Conservation (phyloP, 495 filamentous ascomycete genomes). For the Trichoderma orchidacearum region DNA sequence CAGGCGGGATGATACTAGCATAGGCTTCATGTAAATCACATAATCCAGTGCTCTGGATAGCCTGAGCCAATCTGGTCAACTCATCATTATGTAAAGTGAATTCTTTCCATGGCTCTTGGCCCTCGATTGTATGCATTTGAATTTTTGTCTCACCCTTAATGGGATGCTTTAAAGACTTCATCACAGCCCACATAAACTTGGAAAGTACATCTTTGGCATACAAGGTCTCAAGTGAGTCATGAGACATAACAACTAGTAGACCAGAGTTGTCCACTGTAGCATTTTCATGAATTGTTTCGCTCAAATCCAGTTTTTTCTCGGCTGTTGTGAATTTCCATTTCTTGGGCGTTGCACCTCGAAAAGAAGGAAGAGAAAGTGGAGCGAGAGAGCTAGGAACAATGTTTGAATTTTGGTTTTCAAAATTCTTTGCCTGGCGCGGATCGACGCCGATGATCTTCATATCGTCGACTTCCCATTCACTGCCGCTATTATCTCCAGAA, state of each 20-base stretch:
- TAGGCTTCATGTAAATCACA: neutral
- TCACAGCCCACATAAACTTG: conserved; percentile 6
- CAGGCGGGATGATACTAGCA: neutral
- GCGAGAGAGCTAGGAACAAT: too few species aligned
- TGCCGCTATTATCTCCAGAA: neutral
- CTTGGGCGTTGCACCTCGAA: too few species aligned
- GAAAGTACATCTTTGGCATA: conserved; percentile 5
- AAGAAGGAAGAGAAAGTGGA: too few species aligned
- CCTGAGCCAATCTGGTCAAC: neutral
- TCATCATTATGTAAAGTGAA: neutral
- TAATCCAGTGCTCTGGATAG: neutral
- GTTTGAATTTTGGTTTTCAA: too few species aligned
- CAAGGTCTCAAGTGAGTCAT: neutral
- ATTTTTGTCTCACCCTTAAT: neutral
- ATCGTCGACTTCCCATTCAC: too few species aligned
- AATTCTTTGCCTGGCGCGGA: too few species aligned
- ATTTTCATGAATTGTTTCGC: too few species aligned
- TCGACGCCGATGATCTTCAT: too few species aligned
- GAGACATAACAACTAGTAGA: neutral
- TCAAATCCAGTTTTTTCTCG: too few species aligned
- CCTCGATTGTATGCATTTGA: neutral
- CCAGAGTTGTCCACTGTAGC: neutral
- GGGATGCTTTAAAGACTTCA: neutral
- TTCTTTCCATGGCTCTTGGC: neutral
- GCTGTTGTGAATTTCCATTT: too few species aligned